Evolutionary conservation across 2,329 filamentous ascomycete genomes (phyloP), one percentile per base, ranked within the genome.

Genomic region (Coleophoma eucalyptorum): DNA sequence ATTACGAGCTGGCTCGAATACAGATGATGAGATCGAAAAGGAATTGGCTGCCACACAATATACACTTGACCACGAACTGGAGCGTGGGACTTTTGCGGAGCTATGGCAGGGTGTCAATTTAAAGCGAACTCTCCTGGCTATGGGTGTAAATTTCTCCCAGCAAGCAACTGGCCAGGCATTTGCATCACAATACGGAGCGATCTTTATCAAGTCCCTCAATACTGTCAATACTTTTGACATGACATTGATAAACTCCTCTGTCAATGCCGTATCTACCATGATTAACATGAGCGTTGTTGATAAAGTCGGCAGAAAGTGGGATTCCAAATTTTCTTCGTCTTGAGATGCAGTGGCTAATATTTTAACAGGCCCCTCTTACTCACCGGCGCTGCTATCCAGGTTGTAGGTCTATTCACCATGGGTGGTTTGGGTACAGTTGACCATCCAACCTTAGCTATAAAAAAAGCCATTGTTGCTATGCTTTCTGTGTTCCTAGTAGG

Each of bases 111-210:
- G 52, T 3, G 43, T 43, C 7, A 62, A 64, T 46, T 42, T 55
- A 16, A 62, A 60, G 44, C 52, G 61, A 15, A 63, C 62, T 6
- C 11, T 55, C 1, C 53, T 64, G 13, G 55, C 55, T 11, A 33
- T 59, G 19, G 51, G 48, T 3, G 51, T 57, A 16, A 62, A 59
- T 48, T 59, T 63, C 47, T 62, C 62, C 43, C 50, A 58, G 18
- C 60, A 62, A 42, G 51, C 55, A 1, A 64, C 62, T 16, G 60
- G 61, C 1, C 54, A 57, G 42, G 49, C 54, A 1, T 62, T 62
- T 37, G 42, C 52, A 3, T 50, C 52, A 1, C 49, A 49, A 33
- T 63, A 64, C 44, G 58, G 60, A 4, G 51, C 60, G 2, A 33
- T 64, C 2, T 64, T 54, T 37, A 50, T 65, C 40, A 52, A 58